These are phyloP conservation scores for Kurtzmaniella quercitrusa DNA, from an alignment of 1,139 yeast genomes.

Conservation along the genomic window DNA sequence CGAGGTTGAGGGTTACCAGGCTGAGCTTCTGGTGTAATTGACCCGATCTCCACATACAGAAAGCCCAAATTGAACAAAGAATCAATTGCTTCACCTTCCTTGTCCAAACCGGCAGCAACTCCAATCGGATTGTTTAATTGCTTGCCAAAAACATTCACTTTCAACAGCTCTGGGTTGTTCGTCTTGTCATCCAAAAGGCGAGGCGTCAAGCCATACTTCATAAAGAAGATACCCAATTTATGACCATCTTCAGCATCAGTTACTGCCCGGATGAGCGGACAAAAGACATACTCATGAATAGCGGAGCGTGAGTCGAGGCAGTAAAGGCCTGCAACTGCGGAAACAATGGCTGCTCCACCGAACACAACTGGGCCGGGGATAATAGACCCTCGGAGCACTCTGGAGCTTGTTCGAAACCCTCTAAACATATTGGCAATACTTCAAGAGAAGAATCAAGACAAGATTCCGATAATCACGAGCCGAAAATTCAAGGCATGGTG, in stretches of 20 bases:
- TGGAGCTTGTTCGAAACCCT: constrained; percentile 1
- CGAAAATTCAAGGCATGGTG: neutral
- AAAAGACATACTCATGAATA: constrained; percentile 70
- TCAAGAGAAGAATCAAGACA: too few species aligned
- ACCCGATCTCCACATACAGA: constrained; percentile 88
- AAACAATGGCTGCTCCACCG: constrained; percentile 23
- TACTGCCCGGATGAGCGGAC: constrained; percentile 69
- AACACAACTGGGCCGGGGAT: constrained; percentile 24
- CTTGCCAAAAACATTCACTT: constrained; percentile 61
- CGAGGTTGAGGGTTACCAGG: constrained; percentile 93
- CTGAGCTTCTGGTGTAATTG: constrained; percentile 88
- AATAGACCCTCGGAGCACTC: constrained; percentile 18
- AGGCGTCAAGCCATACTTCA: constrained; percentile 72
- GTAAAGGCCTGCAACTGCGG: constrained; percentile 33
- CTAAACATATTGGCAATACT: constrained; percentile 3
- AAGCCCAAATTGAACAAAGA: constrained; percentile 75
- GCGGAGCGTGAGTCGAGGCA: constrained; percentile 76
- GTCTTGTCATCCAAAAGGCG: constrained; percentile 46
- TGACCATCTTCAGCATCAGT: constrained; percentile 88
- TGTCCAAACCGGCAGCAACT: constrained; percentile 93
- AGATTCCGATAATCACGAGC: neutral
- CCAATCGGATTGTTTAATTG: constrained; percentile 77
- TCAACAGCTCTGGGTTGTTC: constrained; percentile 44
- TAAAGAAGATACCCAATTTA: constrained; percentile 60
- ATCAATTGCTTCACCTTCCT: constrained; percentile 92